phyloP scores from a whole-genome alignment of 176 grass and related monocot genomes.

The Bonia amplexicaulis region DNA sequence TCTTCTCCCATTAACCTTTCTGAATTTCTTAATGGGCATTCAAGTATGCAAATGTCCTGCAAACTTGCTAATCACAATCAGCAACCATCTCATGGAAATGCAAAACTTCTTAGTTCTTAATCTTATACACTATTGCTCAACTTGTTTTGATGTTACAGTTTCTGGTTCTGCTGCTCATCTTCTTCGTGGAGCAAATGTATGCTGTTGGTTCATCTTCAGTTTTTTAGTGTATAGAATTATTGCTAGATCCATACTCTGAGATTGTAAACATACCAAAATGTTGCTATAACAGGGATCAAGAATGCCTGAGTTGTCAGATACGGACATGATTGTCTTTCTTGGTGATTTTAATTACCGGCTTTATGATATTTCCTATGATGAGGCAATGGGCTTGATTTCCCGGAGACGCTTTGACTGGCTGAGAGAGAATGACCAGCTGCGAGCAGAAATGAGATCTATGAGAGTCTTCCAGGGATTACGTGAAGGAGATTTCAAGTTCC shows the following conservation, averaged over 20 bases:
- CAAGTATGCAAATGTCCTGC: conserved; percentile 2
- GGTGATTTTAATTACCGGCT: conserved; percentile 97
- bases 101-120: not conserved
- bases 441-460: conserved; percentile 70
- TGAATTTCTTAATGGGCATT: conserved; percentile 13
- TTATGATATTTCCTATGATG: conserved; percentile 69
- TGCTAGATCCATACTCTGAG: conserved; percentile 2
- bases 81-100: not conserved
- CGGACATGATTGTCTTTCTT: conserved; percentile 87
- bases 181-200: conserved; percentile 73
- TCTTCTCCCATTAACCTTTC: conserved; percentile 20
- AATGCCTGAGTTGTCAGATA: conserved; percentile 67
- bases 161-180: conserved; percentile 49
- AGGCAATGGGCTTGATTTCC: conserved; percentile 64
- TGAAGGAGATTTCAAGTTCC: conserved; percentile 71
- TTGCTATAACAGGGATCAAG: conserved; percentile 45
- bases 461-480: conserved; percentile 94
- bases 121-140: conserved; percentile 10
- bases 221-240: conserved; percentile 14
- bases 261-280: conserved; percentile 28
- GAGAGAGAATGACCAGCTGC: conserved; percentile 76
- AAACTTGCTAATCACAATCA: conserved; percentile 17
- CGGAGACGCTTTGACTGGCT: conserved; percentile 57
- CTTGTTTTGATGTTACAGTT: conserved; percentile 50
- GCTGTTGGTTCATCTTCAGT: conserved; percentile 34